Base-by-base conservation (phyloP, 2,329 filamentous ascomycete genomes). In the Pseudopithomyces chartarum region DNA sequence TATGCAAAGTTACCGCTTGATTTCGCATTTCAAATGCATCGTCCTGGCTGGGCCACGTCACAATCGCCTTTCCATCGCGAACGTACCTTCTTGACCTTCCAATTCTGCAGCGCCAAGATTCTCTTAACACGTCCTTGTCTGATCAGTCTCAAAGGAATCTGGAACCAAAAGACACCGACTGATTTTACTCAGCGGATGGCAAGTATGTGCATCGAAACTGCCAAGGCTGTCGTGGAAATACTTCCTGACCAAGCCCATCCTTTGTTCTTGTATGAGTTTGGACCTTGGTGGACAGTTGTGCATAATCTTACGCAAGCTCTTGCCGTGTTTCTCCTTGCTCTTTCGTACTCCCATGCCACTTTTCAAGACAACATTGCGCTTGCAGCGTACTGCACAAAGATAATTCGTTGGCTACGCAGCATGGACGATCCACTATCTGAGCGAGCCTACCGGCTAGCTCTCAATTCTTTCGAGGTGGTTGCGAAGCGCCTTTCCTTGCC, bases 281-380 rank as follows among this genome's bases (percentile, higher is more conserved):
- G 70, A 1, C 78, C 78, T 2, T 80, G 78, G 78, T 79, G 76
- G 76, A 74, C 70, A 52, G 60, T 76, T 23, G 62, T 78, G n/a
- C 68, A 73, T 26, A 68, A 76, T 45, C 54, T 79, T 20, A 74
- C 78, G 67, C 78, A 79, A 60, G 73, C 77, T 0, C 61, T 70
- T 3, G 70, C 73, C 5, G 65, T 78, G 23, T 63, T 79, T 33
- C 67, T 78, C 56, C 68, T 77, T 17, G 75, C 72, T 46, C 58
- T 79, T 32, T 75, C 73, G 1, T 68, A 71, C 46, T 58, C 61
- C 2, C 55, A 65, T 3, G 53, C 59, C 12, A 66, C 65, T 1
- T 62, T 66, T 17, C 61, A 66, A 8, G 62, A 66, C 10, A 56
- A 48, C 32, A 53, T 67, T 13, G 58, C 64, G 1, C 40, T 69